Evolutionary conservation across 1,139 yeast species (phyloP).

Genomic region (Geotrichum aggregatum): DNA sequence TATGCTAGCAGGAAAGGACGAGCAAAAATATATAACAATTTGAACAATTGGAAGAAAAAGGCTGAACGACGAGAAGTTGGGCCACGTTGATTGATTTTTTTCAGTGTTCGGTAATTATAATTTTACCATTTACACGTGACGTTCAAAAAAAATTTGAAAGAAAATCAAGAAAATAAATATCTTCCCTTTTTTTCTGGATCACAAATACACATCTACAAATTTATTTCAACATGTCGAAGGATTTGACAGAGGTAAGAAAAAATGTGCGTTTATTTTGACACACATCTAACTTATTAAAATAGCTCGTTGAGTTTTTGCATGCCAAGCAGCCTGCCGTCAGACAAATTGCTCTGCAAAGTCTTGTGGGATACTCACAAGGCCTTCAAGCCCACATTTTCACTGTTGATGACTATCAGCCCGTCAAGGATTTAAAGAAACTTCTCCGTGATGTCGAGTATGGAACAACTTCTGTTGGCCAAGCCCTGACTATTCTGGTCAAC

Average conservation of each 20-base stretch:
- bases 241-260: conserved; percentile 29
- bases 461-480: conserved; percentile 35
- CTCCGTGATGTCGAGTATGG: conserved; percentile 37
- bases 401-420: conserved; percentile 65
- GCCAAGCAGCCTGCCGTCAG: conserved; percentile 78
- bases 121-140: too few species aligned
- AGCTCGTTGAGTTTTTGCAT: conserved; percentile 73
- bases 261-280: neutral
- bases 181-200: too few species aligned
- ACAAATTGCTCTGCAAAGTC: conserved; percentile 77
- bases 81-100: conserved; percentile 5
- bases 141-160: too few species aligned
- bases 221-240: conserved; percentile 30
- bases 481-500: conserved; percentile 78
- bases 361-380: conserved; percentile 78
- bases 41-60: neutral
- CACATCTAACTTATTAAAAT: neutral
- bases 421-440: conserved; percentile 67
- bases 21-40: neutral
- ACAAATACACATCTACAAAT: neutral
- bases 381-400: conserved; percentile 63
- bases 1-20: too few species aligned
- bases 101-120: too few species aligned
- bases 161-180: too few species aligned
- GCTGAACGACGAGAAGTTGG: neutral